A percentile compares a stretch with the other conserved stretches of the same genome.
Conservation (phyloP, 2,329 filamentous ascomycete species). For the Penicillium nordicum region DNA sequence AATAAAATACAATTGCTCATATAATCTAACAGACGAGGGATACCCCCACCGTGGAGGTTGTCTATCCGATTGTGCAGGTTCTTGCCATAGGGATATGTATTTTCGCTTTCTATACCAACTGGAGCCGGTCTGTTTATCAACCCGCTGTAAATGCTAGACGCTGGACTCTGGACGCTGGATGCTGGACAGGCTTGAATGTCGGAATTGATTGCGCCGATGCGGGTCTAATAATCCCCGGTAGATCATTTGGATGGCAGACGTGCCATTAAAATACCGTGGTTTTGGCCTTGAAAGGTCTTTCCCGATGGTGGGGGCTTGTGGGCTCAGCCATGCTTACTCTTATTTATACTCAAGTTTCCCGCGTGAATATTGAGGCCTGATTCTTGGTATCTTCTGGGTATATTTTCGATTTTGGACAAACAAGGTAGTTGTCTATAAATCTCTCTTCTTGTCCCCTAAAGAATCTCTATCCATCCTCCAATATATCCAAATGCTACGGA, state of each 20-base stretch:
- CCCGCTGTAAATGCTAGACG: not conserved
- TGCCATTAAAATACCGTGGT: not conserved
- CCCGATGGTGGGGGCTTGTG: slow-evolving; percentile 4
- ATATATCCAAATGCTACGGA: not conserved
- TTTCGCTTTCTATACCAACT: slow-evolving; percentile 2
- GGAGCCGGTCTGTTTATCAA: slow-evolving; percentile 2
- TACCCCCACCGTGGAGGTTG: not conserved
- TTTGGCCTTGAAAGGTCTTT: slow-evolving; percentile 3
- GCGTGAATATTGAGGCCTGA: not conserved
- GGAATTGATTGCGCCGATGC: slow-evolving; percentile 8
- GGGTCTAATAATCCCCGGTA: slow-evolving; percentile 1
- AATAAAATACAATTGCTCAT: not conserved
- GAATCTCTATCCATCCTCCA: not conserved
- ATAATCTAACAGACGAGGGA: not conserved
- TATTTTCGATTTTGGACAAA: not conserved
- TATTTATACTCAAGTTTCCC: not conserved
- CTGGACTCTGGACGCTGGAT: not conserved
- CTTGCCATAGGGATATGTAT: not conserved
- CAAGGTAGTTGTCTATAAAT: not conserved
- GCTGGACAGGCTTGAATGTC: not conserved
- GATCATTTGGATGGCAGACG: not conserved
- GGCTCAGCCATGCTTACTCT: slow-evolving; percentile 4
- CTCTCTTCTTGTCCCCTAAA: not conserved
- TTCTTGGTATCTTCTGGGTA: not conserved
- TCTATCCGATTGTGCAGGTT: not conserved